These are phyloP conservation scores for Annona squamosa DNA, from an alignment of 164 flowering plant genomes.

Conservation along the genomic window DNA sequence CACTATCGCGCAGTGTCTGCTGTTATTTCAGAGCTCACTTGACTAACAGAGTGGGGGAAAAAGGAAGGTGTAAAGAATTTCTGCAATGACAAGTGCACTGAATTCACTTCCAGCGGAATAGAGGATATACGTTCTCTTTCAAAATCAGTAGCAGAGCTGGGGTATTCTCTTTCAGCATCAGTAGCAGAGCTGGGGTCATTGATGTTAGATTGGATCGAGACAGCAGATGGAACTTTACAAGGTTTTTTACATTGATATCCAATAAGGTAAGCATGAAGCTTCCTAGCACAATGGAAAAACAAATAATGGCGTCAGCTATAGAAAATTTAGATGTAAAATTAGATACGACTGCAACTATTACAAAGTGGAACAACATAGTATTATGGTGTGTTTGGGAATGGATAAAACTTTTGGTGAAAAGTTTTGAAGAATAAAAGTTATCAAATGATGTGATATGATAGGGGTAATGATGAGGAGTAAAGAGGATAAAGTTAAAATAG, in stretches of 20 bases:
- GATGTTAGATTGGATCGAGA: constrained; percentile 17
- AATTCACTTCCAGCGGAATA: background rate
- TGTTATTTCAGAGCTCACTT: too few species aligned
- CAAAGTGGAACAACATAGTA: too few species aligned
- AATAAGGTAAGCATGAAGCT: constrained; percentile 51
- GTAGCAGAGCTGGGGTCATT: constrained; percentile 16
- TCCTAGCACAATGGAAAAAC: constrained; percentile 31
- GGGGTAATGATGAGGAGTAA: too few species aligned
- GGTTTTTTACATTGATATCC: constrained; percentile 33
- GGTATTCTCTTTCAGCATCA: constrained; percentile 10
- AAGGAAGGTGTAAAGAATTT: background rate
- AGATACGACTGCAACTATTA: background rate
- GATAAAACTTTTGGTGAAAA: too few species aligned
- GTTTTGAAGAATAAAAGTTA: too few species aligned
- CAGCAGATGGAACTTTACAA: constrained; percentile 5
- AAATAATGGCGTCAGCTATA: background rate
- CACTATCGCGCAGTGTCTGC: too few species aligned
- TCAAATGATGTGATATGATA: too few species aligned
- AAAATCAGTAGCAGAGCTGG: constrained; percentile 13
- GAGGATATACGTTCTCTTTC: constrained; percentile 3
- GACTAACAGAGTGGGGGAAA: too few species aligned
- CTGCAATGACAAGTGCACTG: background rate
- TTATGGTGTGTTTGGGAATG: too few species aligned
- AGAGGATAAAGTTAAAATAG: too few species aligned
- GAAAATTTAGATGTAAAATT: background rate